Evolutionary conservation across 805 yeast genomes (phyloP).

Genomic region (Schizosaccharomyces cryophilus): DNA sequence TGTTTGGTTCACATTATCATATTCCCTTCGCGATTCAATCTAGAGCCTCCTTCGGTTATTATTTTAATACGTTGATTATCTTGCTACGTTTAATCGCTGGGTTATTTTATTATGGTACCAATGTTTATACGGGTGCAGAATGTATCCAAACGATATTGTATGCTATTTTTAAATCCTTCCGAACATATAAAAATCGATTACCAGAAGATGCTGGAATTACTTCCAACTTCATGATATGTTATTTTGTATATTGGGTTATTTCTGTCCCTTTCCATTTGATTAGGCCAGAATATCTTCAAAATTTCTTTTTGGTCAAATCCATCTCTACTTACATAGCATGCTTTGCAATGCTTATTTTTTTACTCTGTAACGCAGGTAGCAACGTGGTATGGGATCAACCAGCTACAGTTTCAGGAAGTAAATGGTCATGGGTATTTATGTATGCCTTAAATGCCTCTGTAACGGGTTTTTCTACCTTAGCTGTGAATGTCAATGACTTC

Average conservation of each 20-base stretch:
- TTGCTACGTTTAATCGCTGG: conserved; percentile 73
- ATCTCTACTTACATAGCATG: conserved; percentile 63
- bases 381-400: not conserved
- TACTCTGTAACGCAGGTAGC: conserved; percentile 10
- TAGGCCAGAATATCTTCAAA: conserved; percentile 61
- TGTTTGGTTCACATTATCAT: conserved; percentile 37
- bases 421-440: conserved; percentile 49
- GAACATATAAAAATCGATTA: conserved; percentile 18
- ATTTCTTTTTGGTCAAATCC: conserved; percentile 64
- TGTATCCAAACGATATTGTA: conserved; percentile 55
- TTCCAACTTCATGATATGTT: conserved; percentile 38
- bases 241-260: conserved; percentile 60
- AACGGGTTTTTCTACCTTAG: conserved; percentile 16
- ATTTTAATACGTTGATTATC: conserved; percentile 53
- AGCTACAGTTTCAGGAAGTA: conserved; percentile 25
- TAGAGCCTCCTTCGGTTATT: conserved; percentile 68
- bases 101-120: conserved; percentile 72
- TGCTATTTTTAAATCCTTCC: conserved; percentile 35
- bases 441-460: conserved; percentile 28
- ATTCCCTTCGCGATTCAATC: conserved; percentile 55
- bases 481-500: conserved; percentile 26
- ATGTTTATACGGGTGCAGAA: conserved; percentile 63
- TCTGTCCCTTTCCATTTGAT: conserved; percentile 62
- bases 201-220: conserved; percentile 6
- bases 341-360: conserved; percentile 31